These are phyloP conservation scores for Candida tropicalis DNA, from an alignment of 1,139 yeast genomes.

Conservation along the genomic window DNA sequence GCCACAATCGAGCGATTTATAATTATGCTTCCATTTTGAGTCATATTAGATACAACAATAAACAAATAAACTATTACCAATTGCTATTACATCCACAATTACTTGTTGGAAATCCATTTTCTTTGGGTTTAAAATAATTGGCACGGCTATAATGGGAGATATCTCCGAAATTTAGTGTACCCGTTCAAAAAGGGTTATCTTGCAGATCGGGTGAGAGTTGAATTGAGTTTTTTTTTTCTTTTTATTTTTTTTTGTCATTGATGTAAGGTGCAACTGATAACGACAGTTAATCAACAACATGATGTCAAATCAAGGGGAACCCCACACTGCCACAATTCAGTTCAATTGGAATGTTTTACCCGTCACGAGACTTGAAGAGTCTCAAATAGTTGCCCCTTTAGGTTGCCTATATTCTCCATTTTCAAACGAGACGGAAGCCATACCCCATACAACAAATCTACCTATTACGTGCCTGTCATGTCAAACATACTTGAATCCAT, in stretches of 20 bases:
- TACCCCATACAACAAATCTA: conserved; percentile 6
- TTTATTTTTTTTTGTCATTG: background rate
- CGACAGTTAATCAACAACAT: too few species aligned
- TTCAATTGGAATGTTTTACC: conserved; percentile 64
- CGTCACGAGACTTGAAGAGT: conserved; percentile 39
- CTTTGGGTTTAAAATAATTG: too few species aligned
- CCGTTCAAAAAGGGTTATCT: too few species aligned
- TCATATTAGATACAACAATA: background rate
- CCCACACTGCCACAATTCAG: background rate
- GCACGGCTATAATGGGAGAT: too few species aligned
- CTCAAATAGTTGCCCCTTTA: conserved; percentile 36
- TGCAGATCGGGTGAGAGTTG: too few species aligned
- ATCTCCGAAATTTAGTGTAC: too few species aligned
- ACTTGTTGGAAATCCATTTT: too few species aligned
- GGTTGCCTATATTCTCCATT: conserved; percentile 43
- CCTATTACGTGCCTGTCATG: conserved; percentile 33
- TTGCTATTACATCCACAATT: too few species aligned
- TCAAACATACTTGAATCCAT: conserved; percentile 31
- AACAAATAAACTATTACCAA: too few species aligned
- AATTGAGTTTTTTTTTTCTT: background rate
- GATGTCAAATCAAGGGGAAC: background rate
- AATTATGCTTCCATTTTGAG: background rate
- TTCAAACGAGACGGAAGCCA: conserved; percentile 9
- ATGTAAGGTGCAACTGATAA: background rate
- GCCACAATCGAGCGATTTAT: background rate